Evolutionary conservation across 116 monocot genomes (phyloP).

Genomic region (Thalassia testudinum): DNA sequence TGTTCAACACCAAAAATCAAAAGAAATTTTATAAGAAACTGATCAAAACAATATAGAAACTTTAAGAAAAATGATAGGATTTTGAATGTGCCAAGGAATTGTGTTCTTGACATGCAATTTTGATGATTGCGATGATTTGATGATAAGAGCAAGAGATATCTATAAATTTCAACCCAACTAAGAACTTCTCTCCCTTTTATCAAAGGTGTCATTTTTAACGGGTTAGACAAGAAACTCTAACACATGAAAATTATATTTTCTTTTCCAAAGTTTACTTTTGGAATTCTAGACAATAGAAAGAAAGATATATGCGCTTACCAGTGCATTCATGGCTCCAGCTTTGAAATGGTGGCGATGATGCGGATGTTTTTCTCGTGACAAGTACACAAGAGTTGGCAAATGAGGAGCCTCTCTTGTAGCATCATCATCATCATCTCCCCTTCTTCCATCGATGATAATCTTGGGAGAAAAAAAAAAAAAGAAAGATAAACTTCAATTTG

Average conservation of each 20-base stretch:
- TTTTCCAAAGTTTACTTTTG: no score
- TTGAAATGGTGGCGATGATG: constrained; percentile 66
- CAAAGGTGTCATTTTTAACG: no score
- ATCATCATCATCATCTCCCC: constrained; percentile 17
- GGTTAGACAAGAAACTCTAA: no score
- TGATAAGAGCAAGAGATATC: no score
- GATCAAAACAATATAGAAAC: neutral
- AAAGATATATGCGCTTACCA: constrained; percentile 21
- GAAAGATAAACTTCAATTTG: neutral
- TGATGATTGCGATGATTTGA: no score
- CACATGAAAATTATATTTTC: no score
- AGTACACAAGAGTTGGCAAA: constrained; percentile 57
- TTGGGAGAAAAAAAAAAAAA: constrained; percentile 7
- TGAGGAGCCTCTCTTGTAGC: constrained; percentile 22
- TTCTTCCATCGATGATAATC: constrained; percentile 63
- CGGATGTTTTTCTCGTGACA: constrained; percentile 68
- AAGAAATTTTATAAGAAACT: neutral
- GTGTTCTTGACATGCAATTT: no score
- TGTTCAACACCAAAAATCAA: neutral
- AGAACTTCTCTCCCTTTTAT: no score
- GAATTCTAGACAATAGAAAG: no score
- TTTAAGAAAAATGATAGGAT: no score
- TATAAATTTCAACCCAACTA: no score
- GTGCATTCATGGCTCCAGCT: constrained; percentile 81
- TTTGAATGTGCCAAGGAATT: no score